Conservation (phyloP, 2,329 filamentous ascomycete genomes). For the Stemphylium beticola region DNA sequence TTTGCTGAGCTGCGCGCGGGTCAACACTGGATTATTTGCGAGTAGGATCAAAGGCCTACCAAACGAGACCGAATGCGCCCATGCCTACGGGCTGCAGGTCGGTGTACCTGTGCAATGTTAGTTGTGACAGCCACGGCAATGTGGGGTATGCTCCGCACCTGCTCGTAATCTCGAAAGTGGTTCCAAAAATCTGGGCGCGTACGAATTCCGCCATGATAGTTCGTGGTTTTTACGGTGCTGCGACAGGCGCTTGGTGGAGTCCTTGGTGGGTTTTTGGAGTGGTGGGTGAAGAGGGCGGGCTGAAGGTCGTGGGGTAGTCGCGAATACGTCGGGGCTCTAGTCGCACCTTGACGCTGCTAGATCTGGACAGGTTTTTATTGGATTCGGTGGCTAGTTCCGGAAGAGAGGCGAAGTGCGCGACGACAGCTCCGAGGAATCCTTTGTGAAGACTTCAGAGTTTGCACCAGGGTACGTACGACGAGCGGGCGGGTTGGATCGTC, state of each 20-base stretch:
- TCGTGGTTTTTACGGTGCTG: constrained; percentile 20
- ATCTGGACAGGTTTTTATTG: constrained; percentile 18
- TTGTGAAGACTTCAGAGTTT: constrained; percentile 8
- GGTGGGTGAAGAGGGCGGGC: constrained; percentile 18
- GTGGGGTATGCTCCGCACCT: constrained; percentile 65
- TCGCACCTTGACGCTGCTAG: constrained; percentile 37
- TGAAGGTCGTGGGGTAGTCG: constrained; percentile 22
- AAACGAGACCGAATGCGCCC: constrained; percentile 98
- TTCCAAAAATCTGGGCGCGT: constrained; percentile 98
- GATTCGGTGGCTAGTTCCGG: constrained; percentile 27
- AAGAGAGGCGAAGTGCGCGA: constrained; percentile 17
- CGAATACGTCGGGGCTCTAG: constrained; percentile 21
- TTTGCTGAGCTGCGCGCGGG: constrained; percentile 76
- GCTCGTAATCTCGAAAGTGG: constrained; percentile 99
- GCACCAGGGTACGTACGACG: constrained; percentile 7
- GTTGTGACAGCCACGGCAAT: constrained; percentile 23
- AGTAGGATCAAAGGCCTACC: constrained; percentile 61
- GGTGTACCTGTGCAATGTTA: constrained; percentile 73
- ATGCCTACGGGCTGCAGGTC: constrained; percentile 98
- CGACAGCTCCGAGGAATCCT: constrained; percentile 7
- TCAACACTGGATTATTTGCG: constrained; percentile 18
- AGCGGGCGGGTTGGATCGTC: neutral
- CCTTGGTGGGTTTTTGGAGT: constrained; percentile 7
- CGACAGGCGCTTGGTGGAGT: constrained; percentile 30
- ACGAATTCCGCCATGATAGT: constrained; percentile 96